Evolutionary conservation across 2,329 filamentous ascomycete species (phyloP), one percentile per base, ranked within the genome.

Genomic region (Rhinocladiella similis): DNA sequence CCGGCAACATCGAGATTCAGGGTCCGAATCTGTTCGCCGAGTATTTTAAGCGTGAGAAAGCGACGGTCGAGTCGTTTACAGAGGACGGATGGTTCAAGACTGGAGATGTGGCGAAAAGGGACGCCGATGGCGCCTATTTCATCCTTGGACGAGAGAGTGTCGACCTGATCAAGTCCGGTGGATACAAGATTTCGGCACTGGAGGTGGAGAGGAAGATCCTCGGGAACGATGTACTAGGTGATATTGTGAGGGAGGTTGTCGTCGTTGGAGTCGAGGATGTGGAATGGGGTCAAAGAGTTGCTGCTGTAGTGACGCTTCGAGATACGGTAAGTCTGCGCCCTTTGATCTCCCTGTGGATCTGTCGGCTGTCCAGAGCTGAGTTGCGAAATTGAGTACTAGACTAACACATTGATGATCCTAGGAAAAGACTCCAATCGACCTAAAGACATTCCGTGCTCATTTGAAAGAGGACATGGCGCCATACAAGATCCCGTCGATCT

Each of bases 131-230:
- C 39, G 89, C 96, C 70, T 97, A 93, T 76, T 97, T 96, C 74
- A 97, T 99, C 70, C 88, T 89, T 38, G 93, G 89, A 20, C 86
- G 94, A 54, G 87, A 87, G 69, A 90, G 86, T 62, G 91, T 92
- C 39, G 94, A 97, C 73, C 97, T 99, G 66, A 97, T 99, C 82
- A 99, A 99, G 78, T 93, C 89, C 0, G 94, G 94, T 46, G 94
- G 93, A 43, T 94, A 94, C 72, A 94, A 94, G 72, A 87, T 94
- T 41, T 90, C 89, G 56, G 94, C 94, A 1, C 80, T 99, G 42
- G 94, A 99, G 74, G 87, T 99, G 19, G 94, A 99, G 79, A 84
- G 93, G 50, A 93, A 97, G 73, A 81, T 99, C 65, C 82, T 99
- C 20, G 90, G 89, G 13, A 79, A 97, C 56, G 80, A 83, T 0